Base-by-base conservation (phyloP, 495 filamentous ascomycete genomes). In the Cercophora samala region DNA sequence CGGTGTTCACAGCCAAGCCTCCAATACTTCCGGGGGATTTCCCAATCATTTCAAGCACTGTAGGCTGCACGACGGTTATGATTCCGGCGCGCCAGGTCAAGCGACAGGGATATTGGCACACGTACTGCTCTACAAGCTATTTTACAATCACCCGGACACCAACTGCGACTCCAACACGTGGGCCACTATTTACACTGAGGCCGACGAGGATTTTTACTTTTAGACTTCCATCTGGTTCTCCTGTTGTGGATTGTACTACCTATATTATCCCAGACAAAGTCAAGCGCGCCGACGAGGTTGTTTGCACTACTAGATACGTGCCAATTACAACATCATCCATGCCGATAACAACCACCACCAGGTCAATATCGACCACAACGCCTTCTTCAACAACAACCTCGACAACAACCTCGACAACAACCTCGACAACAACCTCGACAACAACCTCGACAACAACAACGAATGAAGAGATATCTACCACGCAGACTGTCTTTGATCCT, bases 51-150 rank as follows among this genome's bases (percentile, higher is more conserved):
- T 17, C 25, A n/a, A 62, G 60, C 29, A 42, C 60, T 42, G 60
- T 62, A 18, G 24, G 11, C 17, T 62, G 60, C 21, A 62, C 60
- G 15, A 62, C 60, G 9, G 29, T 18, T 5, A 62, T 37, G 17
- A 13, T 46, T 5, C 24, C n/a, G 3, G n/a, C 24, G 11, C 15
- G 29, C 5, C 32, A 62, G 5, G 29, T 62, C 11, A 62, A 62
- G 29, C 13, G 60, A 18, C 26, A 46, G 32, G 60, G 60, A 25
- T 29, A 29, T 46, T 46, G 24, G 60, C 29, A 62, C 5, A 62
- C 26, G 4, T 46, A 25, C 18, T 62, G 60, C 29, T 37, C 63
- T 15, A 65, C 29, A 17, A 60, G 54, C 55, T 65, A 46, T 18
- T 60, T 58, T 23, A 32, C 32, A 15, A 29, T 59, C 55, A 65